Evolutionary conservation across 139 green algal species (phyloP).

Genomic region (Yamagishiella unicocca): DNA sequence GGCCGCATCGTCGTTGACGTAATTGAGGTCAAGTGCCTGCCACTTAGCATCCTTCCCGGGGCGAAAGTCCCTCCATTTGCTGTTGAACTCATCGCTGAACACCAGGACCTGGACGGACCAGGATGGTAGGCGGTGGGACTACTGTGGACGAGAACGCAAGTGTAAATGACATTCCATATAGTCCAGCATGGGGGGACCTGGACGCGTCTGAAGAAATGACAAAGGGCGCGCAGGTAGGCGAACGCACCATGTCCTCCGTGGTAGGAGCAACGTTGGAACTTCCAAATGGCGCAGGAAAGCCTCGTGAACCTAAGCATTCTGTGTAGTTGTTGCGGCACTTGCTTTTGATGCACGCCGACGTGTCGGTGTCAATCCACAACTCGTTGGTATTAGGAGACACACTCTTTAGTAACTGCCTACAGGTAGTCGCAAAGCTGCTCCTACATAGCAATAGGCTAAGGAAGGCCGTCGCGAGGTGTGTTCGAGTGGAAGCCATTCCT

Average conservation of each 20-base stretch:
- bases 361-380: conserved; percentile 58
- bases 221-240: background rate
- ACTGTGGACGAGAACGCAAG: background rate
- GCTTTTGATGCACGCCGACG: conserved; percentile 45
- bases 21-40: conserved; percentile 56
- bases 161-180: background rate
- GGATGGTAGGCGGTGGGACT: background rate
- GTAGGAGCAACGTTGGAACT: background rate
- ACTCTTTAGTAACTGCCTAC: background rate
- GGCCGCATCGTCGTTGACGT: conserved; percentile 62
- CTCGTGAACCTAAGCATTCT: background rate
- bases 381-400: background rate
- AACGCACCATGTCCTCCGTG: conserved; percentile 19
- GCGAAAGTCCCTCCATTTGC: conserved; percentile 44
- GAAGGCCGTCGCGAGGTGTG: no score
- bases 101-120: conserved; percentile 53
- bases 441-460: no score
- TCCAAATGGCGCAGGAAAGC: background rate
- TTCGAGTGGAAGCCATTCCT: no score
- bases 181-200: no score
- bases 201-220: no score
- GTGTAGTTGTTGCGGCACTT: conserved; percentile 29
- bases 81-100: conserved; percentile 69
- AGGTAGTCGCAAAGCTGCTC: background rate
- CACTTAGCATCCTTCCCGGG: conserved; percentile 24